Base-by-base conservation (phyloP, 208 protist genomes). In the Leishmania tropica region DNA sequence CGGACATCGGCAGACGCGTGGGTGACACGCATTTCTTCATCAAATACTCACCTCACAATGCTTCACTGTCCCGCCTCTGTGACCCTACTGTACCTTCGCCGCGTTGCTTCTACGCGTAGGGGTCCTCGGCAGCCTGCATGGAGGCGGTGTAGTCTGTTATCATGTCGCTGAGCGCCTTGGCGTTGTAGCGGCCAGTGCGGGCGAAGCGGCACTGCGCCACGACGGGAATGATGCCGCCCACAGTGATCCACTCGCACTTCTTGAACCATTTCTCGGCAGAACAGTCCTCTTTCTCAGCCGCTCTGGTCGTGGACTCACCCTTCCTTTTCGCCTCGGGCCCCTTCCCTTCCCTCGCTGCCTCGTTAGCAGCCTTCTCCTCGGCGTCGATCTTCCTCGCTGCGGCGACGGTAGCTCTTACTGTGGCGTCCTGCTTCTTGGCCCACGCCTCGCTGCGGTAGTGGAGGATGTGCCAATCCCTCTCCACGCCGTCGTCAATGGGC, bases 91-190 rank as follows among this genome's bases (percentile, higher is more conserved):
- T 68, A 3, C 31, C 62, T 42, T 15, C 5, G 3, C 28, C 5
- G 13, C 67, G 10, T 53, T 31, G 10, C 54, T 53, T 28, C 37
- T 67, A 65, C 5, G 15, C 31, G 37, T 78, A 78, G 21, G 75
- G 75, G 40, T 78, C 40, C 3, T 67, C 31, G 6, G 56, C 48
- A 35, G 75, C 40, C 56, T 53, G 53, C 58, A 88, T 58, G 28
- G 58, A 51, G 53, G 78, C 85, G 79, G 85, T 90, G 83, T 79
- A 83, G 75, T 88, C 82, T 19, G 74, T 28, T 37, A 88, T 65
- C 78, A 92, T 81, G 76, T 92, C 84, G 79, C 86, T 89, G 54
- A 92, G 82, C 17, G 74, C 79, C 82, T 83, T 85, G 28, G 86
- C 88, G 60, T 81, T 78, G 82, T 88, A 92, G 83, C 83, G 83